Percentiles rank a stretch among this genome's conserved stretches.
phyloP scores from a whole-genome alignment of 345 rosid species.

The Murraya koenigii region DNA sequence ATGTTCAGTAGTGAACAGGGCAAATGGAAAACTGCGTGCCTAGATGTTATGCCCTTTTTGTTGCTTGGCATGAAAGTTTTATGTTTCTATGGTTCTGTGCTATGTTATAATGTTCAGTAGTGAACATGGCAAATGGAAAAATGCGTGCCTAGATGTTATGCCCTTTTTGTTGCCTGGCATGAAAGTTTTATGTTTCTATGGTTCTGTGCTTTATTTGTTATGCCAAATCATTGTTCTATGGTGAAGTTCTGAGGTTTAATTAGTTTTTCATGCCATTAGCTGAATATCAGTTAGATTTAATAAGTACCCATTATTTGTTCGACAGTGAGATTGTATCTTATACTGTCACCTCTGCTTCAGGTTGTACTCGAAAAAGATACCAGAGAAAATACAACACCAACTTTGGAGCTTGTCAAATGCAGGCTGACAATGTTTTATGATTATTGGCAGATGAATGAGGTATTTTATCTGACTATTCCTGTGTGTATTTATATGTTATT shows the following conservation, averaged over 20 bases:
- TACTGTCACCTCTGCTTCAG: slow-evolving; percentile 30
- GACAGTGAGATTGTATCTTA: slow-evolving; percentile 13
- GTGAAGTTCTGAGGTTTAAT: background rate
- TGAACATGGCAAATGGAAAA: background rate
- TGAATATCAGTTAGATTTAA: background rate
- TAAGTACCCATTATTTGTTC: background rate
- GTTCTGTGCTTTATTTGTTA: background rate
- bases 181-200: background rate
- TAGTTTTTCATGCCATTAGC: background rate
- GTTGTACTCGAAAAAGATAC: slow-evolving; percentile 49
- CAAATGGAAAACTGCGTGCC: background rate
- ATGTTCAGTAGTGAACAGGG: background rate
- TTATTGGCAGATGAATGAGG: slow-evolving; percentile 95
- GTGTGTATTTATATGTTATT: background rate
- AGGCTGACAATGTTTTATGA: slow-evolving; percentile 76
- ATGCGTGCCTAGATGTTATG: background rate
- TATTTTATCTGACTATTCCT: slow-evolving; percentile 20
- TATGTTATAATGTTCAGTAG: background rate
- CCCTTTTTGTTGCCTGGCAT: background rate
- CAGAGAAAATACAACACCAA: slow-evolving; percentile 27
- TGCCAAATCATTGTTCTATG: background rate
- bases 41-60: background rate
- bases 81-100: background rate
- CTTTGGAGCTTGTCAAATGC: slow-evolving; percentile 70
- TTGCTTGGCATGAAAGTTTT: background rate